phyloP scores from a whole-genome alignment of 164 flowering plant species.

The Magnolia sinica region DNA sequence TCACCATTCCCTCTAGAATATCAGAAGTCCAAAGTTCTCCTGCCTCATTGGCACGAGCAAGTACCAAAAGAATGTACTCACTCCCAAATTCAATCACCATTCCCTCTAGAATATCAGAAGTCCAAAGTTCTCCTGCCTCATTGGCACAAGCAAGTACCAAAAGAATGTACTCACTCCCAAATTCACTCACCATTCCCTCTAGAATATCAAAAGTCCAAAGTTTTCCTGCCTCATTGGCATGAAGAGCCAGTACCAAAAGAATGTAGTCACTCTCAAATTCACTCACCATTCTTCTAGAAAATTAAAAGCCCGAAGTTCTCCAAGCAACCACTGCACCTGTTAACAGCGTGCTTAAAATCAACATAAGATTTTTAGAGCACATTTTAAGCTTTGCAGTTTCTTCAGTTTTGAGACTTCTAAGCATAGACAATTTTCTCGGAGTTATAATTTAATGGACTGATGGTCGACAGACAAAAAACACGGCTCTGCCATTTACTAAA shows the following conservation, averaged over 20 bases:
- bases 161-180: neutral
- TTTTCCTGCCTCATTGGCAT: neutral
- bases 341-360: neutral
- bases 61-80: neutral
- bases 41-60: neutral
- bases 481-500: slow-evolving; percentile 19
- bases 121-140: neutral
- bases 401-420: too few relatives aligned
- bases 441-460: neutral
- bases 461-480: slow-evolving; percentile 1
- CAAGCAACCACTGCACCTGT: neutral
- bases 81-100: neutral
- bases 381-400: too few relatives aligned
- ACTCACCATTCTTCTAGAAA: neutral
- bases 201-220: neutral
- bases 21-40: neutral
- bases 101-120: neutral
- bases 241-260: neutral
- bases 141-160: neutral
- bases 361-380: neutral
- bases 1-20: neutral
- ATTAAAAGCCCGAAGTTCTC: neutral
- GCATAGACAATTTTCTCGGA: neutral
- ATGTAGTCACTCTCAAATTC: too few relatives aligned
- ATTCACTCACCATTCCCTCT: neutral